Percentiles rank a stretch among this genome's conserved stretches.
These are phyloP conservation scores for Fusarium sp. DNA, from an alignment of 2,329 filamentous ascomycete genomes.

Conservation along the genomic window DNA sequence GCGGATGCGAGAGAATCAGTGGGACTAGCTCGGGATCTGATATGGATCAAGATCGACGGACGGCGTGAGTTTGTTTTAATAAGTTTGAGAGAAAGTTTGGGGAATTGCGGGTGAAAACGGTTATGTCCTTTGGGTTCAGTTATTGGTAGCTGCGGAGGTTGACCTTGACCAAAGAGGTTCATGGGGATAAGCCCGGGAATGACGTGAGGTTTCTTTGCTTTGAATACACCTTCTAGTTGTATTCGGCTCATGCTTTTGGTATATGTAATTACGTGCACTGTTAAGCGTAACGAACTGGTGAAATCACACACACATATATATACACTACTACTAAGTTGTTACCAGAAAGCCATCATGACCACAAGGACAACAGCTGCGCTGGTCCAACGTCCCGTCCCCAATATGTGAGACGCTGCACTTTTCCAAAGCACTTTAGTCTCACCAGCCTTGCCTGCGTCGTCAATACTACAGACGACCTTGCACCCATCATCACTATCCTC, in stretches of 20 bases:
- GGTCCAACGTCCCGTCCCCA: not conserved
- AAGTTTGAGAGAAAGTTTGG: not conserved
- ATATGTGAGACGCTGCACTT: conserved; percentile 35
- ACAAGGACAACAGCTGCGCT: not conserved
- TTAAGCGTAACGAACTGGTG: not conserved
- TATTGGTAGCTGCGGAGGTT: not conserved
- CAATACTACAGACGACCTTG: conserved; percentile 51
- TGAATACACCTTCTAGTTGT: not conserved
- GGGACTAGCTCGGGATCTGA: conserved; percentile 7
- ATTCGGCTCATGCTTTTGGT: not conserved
- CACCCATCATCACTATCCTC: conserved; percentile 43
- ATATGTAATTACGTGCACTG: not conserved
- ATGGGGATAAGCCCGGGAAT: not conserved
- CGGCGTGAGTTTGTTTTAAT: conserved; percentile 11
- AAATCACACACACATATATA: not conserved
- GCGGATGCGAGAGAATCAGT: conserved; percentile 13
- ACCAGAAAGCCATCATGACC: conserved; percentile 2
- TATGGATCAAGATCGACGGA: conserved; percentile 12
- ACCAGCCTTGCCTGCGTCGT: conserved; percentile 48
- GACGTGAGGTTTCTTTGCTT: not conserved
- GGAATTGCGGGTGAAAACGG: conserved; percentile 17
- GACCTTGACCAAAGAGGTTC: not conserved
- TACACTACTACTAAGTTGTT: not conserved
- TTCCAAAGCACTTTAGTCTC: conserved; percentile 43
- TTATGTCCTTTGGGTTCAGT: not conserved